phyloP scores from a whole-genome alignment of 2,329 filamentous ascomycete species.

The Sclerotiophoma versabilis region DNA sequence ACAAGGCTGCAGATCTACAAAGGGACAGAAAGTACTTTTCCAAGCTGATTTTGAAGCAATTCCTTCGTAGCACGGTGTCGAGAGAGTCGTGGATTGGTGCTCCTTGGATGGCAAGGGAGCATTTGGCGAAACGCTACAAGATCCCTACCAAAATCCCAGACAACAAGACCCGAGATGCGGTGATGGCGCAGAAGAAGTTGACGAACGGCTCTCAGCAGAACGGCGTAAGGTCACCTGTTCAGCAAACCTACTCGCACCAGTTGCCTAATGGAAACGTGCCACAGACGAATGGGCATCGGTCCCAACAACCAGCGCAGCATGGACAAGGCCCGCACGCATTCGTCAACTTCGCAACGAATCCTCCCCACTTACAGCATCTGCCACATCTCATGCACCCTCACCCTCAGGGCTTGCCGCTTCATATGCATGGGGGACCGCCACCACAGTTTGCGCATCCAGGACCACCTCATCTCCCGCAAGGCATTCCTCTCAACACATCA shows the following conservation, averaged over 20 bases:
- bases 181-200: constrained; percentile 66
- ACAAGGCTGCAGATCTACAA: constrained; percentile 67
- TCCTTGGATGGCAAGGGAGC: constrained; percentile 91
- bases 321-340: constrained; percentile 51
- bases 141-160: constrained; percentile 85
- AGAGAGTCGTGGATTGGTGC: constrained; percentile 95
- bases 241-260: constrained; percentile 28
- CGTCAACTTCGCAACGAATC: constrained; percentile 59
- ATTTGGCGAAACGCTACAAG: constrained; percentile 81
- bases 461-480: constrained; percentile 9
- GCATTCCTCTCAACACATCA: constrained; percentile 10
- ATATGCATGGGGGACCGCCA: constrained; percentile 8
- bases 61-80: constrained; percentile 93
- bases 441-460: constrained; percentile 11
- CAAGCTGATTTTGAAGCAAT: constrained; percentile 90
- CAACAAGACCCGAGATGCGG: constrained; percentile 44
- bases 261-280: constrained; percentile 27
- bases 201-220: constrained; percentile 64
- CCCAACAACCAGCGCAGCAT: constrained; percentile 15
- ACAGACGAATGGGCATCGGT: constrained; percentile 30
- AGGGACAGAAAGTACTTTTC: constrained; percentile 93
- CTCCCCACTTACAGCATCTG: constrained; percentile 54
- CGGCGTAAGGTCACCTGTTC: constrained; percentile 34
- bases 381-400: constrained; percentile 21
- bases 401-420: constrained; percentile 4